These are phyloP conservation scores for Trypanosoma mega DNA, from an alignment of 208 protist genomes.

Conservation along the genomic window DNA sequence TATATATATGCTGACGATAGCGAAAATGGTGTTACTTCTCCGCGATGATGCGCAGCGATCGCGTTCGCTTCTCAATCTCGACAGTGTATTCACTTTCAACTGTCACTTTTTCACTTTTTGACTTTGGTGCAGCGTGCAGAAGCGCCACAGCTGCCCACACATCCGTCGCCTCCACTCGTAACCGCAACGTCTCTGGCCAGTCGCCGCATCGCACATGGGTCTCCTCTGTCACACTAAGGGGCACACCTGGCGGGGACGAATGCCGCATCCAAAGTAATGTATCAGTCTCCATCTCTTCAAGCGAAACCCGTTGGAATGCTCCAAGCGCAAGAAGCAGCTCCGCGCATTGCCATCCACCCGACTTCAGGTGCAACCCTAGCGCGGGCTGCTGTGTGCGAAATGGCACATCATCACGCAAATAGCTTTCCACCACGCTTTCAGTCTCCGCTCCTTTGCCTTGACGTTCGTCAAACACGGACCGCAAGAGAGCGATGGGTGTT, in stretches of 20 bases:
- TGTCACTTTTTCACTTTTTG: background rate
- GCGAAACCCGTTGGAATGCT: background rate
- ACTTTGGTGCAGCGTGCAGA: background rate
- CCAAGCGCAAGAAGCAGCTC: slow-evolving; percentile 9
- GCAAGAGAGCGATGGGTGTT: background rate
- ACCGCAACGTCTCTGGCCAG: slow-evolving; percentile 4
- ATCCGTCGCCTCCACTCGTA: background rate
- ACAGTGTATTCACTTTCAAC: no score
- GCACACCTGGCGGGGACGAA: background rate
- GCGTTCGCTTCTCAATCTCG: no score
- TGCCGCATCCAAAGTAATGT: background rate
- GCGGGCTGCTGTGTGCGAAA: background rate
- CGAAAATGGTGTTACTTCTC: no score
- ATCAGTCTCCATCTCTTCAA: background rate
- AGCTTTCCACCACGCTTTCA: no score
- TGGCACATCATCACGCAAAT: background rate
- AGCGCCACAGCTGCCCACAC: slow-evolving; percentile 2
- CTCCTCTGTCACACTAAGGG: background rate
- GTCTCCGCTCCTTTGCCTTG: no score
- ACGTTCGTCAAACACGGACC: no score
- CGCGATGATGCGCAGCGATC: no score
- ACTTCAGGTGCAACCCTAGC: background rate
- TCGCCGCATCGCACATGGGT: background rate
- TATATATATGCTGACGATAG: no score
- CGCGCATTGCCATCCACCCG: slow-evolving; percentile 1